Conservation (phyloP, 75 land plant genomes). For the Cunninghamia lanceolata region DNA sequence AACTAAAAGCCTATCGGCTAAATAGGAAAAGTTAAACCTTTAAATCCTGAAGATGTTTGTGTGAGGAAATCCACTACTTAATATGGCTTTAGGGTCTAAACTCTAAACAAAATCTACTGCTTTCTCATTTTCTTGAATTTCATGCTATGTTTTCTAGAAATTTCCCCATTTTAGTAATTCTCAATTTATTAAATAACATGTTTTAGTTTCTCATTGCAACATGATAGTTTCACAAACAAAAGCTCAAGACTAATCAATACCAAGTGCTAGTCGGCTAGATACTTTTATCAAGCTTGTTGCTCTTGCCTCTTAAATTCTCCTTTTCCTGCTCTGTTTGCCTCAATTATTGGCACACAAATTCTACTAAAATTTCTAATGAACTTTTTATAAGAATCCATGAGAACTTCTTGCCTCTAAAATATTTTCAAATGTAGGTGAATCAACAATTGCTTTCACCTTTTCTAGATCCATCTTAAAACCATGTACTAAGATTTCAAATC, state of each 20-base stretch:
- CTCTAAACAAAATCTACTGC: background rate
- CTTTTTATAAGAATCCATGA: too few species aligned
- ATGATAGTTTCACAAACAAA: background rate
- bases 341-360: too few species aligned
- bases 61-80: background rate
- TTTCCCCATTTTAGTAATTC: background rate
- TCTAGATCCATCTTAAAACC: too few species aligned
- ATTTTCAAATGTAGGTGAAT: too few species aligned
- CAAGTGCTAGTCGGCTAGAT: background rate
- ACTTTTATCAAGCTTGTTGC: constrained; percentile 25
- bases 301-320: too few species aligned
- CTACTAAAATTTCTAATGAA: too few species aligned
- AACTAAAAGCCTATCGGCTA: too few species aligned
- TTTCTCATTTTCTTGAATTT: background rate
- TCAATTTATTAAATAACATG: background rate
- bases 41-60: background rate
- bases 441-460: too few species aligned
- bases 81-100: background rate
- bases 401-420: too few species aligned
- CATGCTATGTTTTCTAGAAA: background rate
- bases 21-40: background rate
- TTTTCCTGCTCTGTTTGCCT: too few species aligned
- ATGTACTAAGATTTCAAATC: too few species aligned
- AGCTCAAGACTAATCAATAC: background rate
- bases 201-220: background rate